Percentiles rank a stretch among this genome's conserved stretches.
phyloP scores from a whole-genome alignment of 805 yeast species.

The Schizosaccharomyces japonicus region DNA sequence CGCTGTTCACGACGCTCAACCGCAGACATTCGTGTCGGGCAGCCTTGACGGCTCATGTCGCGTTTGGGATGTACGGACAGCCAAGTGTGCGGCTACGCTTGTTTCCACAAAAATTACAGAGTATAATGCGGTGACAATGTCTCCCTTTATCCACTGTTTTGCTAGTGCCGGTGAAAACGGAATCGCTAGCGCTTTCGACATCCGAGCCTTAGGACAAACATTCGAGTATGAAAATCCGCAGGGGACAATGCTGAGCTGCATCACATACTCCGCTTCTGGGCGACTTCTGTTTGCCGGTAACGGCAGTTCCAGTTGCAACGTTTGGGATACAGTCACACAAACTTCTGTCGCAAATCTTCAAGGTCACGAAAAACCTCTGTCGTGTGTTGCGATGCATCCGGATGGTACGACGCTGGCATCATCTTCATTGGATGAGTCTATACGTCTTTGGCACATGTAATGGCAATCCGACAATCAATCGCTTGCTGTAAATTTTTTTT shows the following conservation, averaged over 20 bases:
- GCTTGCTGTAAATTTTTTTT: too few relatives aligned
- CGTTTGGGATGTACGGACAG: conserved; percentile 55
- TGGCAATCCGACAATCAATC: too few relatives aligned
- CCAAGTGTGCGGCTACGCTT: conserved; percentile 13
- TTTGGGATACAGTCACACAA: background rate
- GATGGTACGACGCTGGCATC: conserved; percentile 61
- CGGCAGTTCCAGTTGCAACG: conserved; percentile 40
- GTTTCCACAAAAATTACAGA: conserved; percentile 38
- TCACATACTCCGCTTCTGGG: conserved; percentile 55
- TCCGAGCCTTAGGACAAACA: conserved; percentile 52
- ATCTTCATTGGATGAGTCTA: conserved; percentile 56
- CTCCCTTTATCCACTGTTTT: conserved; percentile 49
- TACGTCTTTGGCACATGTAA: conserved; percentile 10
- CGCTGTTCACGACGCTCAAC: conserved; percentile 37
- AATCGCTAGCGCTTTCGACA: conserved; percentile 40
- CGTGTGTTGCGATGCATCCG: conserved; percentile 39
- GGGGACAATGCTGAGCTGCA: conserved; percentile 28
- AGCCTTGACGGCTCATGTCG: conserved; percentile 47
- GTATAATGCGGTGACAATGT: conserved; percentile 34
- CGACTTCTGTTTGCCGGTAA: conserved; percentile 52
- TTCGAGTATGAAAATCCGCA: conserved; percentile 19
- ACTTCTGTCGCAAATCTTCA: conserved; percentile 26
- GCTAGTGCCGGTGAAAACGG: conserved; percentile 67
- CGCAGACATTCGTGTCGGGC: conserved; percentile 41
- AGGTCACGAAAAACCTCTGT: conserved; percentile 39